Base-by-base conservation (phyloP, 495 filamentous ascomycete species). In the Friedmanniomyces simplex region DNA sequence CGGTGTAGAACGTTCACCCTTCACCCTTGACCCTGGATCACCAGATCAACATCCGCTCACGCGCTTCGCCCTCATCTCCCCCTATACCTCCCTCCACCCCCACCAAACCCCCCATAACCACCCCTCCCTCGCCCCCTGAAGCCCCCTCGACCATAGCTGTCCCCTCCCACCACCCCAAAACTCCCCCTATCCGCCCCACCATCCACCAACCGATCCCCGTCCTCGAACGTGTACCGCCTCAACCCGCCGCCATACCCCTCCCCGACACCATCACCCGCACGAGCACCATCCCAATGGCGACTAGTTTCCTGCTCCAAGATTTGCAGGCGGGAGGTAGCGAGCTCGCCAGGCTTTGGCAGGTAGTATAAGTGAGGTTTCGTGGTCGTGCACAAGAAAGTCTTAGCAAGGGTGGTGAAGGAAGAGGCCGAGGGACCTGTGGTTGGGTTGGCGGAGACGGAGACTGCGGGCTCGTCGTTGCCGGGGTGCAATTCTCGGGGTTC, bases 181-280 rank as follows among this genome's bases (percentile, higher is more conserved):
- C 22, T 53, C 10, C 73, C 75, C 61, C 82, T 81, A 67, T 95
- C 89, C 5, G 78, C 77, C 2, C 89, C 90, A 58, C 79, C 72
- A 69, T 95, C 88, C 47, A 94, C 85, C 46, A 95, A 77, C 0
- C 68, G 45, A 58, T 84, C 80, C 0, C 76, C 79, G 54, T 86
- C 76, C 71, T 94, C 87, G 64, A 95, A 96, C 0, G 82, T 85
- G 67, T 86, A 91, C 30, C 87, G 76, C 50, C 85, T 79, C 68
- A 82, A 82, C 24, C 88, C 81, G 42, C 50, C 52, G 7, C 25
- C 52, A 13, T 14, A 7, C 13, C 28, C 12, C 36, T 46, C 25
- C 6, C 51, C 45, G 0, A n/a, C 48, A 13, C 81, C 81, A 36
- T 59, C 28, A 24, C 39, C 22, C 24, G 48, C 51, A 30, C 59